A percentile compares a stretch with the other conserved stretches of the same genome.
These are phyloP conservation scores for Blastobotrys arbuscula DNA, from an alignment of 1,139 yeast genomes.

Conservation along the genomic window DNA sequence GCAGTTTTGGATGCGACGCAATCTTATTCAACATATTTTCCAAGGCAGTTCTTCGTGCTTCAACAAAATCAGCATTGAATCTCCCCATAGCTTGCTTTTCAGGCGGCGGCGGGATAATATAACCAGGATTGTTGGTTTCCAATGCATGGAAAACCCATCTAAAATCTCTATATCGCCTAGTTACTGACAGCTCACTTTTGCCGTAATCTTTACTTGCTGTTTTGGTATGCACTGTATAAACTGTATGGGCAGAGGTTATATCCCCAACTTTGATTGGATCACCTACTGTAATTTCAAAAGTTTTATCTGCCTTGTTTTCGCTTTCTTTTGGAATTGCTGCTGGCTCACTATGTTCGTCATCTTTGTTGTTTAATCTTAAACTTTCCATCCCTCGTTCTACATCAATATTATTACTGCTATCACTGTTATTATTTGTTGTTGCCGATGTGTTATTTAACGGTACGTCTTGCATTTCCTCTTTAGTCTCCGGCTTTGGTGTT, in stretches of 20 bases:
- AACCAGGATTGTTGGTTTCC: conserved; percentile 82
- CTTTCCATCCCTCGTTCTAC: conserved; percentile 2
- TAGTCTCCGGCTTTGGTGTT: background rate
- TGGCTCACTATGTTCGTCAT: background rate
- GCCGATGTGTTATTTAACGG: conserved; percentile 1
- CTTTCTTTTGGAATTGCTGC: background rate
- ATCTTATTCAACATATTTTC: conserved; percentile 81
- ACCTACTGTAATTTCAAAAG: conserved; percentile 66
- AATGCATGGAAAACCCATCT: conserved; percentile 86
- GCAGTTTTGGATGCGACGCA: conserved; percentile 49
- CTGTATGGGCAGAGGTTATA: conserved; percentile 80
- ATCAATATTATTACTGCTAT: background rate
- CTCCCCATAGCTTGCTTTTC: conserved; percentile 90
- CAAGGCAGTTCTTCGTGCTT: conserved; percentile 76
- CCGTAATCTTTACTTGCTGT: conserved; percentile 40
- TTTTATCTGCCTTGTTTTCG: conserved; percentile 4
- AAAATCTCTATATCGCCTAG: conserved; percentile 78
- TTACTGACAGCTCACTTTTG: conserved; percentile 45
- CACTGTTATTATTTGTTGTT: background rate
- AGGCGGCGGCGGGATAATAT: conserved; percentile 94
- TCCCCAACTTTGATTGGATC: conserved; percentile 94
- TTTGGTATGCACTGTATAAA: conserved; percentile 67
- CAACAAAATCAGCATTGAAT: conserved; percentile 82
- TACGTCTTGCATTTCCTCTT: conserved; percentile 3
- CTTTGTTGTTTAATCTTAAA: background rate